Percentiles rank a stretch among this genome's conserved stretches.
phyloP scores from a whole-genome alignment of 257 asterid species.

The Avicennia marina region DNA sequence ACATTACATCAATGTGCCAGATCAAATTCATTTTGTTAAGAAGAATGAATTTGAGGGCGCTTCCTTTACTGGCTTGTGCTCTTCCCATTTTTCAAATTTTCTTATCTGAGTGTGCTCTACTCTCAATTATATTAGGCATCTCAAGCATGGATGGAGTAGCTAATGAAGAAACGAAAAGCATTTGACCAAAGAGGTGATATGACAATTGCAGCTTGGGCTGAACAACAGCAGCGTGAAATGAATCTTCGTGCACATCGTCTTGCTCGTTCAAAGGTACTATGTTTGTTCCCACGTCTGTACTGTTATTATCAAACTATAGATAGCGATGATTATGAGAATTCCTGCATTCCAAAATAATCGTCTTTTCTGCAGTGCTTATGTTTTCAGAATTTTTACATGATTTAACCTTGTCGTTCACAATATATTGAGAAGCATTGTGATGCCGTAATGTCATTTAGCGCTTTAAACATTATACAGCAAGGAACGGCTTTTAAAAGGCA shows the following conservation, averaged over 20 bases:
- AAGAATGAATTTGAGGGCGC: background rate
- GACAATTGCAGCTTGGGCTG: slow-evolving; percentile 99
- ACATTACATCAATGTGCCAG: too few species aligned
- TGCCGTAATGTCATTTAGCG: too few species aligned
- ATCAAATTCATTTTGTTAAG: too few species aligned
- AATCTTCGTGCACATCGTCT: slow-evolving; percentile 89
- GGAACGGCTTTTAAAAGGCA: too few species aligned
- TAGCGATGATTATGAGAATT: background rate
- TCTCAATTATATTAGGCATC: slow-evolving; percentile 58
- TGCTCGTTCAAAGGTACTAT: slow-evolving; percentile 85
- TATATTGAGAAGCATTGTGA: too few species aligned
- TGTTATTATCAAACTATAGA: background rate
- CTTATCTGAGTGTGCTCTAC: slow-evolving; percentile 3
- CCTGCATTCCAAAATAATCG: too few species aligned
- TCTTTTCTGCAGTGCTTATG: too few species aligned
- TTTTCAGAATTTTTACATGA: too few species aligned
- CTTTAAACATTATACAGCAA: too few species aligned
- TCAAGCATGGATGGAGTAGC: slow-evolving; percentile 98
- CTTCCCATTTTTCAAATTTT: background rate
- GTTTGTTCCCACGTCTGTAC: background rate
- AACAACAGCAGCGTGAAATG: slow-evolving; percentile 87
- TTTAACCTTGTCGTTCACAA: too few species aligned
- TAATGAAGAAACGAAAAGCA: slow-evolving; percentile 85
- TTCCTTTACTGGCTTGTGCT: background rate
- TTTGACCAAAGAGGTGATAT: slow-evolving; percentile 95